phyloP scores from a whole-genome alignment of 192 early-diverging fungal genomes.

The Chytriomyces confervae region DNA sequence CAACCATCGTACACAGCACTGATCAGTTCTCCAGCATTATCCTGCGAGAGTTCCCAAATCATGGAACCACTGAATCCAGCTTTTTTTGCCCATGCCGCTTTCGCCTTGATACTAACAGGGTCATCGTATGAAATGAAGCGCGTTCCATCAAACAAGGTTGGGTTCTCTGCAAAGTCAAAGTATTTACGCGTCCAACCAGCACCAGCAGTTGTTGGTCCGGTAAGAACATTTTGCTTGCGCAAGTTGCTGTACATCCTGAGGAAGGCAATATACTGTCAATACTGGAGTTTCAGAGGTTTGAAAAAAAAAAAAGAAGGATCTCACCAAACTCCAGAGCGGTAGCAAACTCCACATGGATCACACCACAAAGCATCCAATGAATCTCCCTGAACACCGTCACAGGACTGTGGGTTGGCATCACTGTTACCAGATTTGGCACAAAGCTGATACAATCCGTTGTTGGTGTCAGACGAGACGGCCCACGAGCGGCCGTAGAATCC shows the following conservation, averaged over 20 bases:
- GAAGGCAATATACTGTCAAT: neutral
- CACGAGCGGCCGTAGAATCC: conserved; percentile 31
- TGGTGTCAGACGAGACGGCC: neutral
- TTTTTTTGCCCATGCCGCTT: conserved; percentile 61
- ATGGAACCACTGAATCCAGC: conserved; percentile 48
- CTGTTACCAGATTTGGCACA: neutral
- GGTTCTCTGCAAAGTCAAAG: conserved; percentile 59
- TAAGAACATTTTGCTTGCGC: conserved; percentile 60
- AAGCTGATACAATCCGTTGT: conserved; percentile 28
- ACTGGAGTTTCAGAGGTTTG: neutral
- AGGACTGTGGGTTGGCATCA: neutral
- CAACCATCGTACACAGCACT: neutral
- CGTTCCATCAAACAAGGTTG: conserved; percentile 62
- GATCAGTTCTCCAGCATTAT: conserved; percentile 7
- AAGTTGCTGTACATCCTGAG: conserved; percentile 57
- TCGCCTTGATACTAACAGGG: conserved; percentile 63
- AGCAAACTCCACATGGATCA: neutral
- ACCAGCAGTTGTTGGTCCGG: conserved; percentile 44
- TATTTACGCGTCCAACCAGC: conserved; percentile 63
- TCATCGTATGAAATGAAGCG: conserved; percentile 81
- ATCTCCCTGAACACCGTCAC: conserved; percentile 2
- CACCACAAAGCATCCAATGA: neutral
- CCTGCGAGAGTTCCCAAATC: conserved; percentile 28
- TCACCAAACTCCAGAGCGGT: conserved; percentile 56
- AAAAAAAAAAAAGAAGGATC: neutral